Base-by-base conservation (phyloP, 2,329 filamentous ascomycete genomes). In the Botrytis fabae region DNA sequence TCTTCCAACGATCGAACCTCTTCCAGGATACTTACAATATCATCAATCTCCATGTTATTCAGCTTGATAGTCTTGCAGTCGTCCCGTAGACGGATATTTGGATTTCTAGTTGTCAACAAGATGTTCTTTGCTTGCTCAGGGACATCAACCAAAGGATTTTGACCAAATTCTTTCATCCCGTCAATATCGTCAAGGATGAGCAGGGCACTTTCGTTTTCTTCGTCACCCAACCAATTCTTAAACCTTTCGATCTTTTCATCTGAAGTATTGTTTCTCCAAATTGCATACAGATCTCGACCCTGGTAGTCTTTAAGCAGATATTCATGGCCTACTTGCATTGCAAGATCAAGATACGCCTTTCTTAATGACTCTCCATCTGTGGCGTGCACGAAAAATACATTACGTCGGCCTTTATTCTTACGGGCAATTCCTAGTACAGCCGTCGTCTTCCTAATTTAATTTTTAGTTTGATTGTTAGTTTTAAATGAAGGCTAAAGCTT, bases 111-210 rank as follows among this genome's bases (percentile, higher is more conserved):
- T 32, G 40, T 65, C 18, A 48, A 32, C 28, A 65, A 65, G 40
- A 65, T 46, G n/a, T 44, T 65, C 16, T 22, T 44, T 48, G 63
- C 63, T 65, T 65, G 40, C 0, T 48, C 38, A 28, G 38, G 32
- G 12, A 18, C 2, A 2, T 8, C 28, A 48, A 28, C 4, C n/a
- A 35, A 12, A 35, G 22, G 25, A 48, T 32, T 48, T 25, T 0
- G 46, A 35, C 25, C 25, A 12, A 9, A 28, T 2, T 65, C 8
- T 44, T 44, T 54, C 2, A 69, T 42, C 8, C 48, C 66, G 25
- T 69, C 66, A 16, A 70, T 25, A 70, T 46, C n/a, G 7, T 61
- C 68, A 46, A 70, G 32, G 2, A 70, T 70, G 48, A 60, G 60
- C 20, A 70, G n/a, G 32, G 54, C 57, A 14, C 32, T 54, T 69